Base-by-base conservation (phyloP, 2,329 filamentous ascomycete genomes). In the Hypoxylon sp. region DNA sequence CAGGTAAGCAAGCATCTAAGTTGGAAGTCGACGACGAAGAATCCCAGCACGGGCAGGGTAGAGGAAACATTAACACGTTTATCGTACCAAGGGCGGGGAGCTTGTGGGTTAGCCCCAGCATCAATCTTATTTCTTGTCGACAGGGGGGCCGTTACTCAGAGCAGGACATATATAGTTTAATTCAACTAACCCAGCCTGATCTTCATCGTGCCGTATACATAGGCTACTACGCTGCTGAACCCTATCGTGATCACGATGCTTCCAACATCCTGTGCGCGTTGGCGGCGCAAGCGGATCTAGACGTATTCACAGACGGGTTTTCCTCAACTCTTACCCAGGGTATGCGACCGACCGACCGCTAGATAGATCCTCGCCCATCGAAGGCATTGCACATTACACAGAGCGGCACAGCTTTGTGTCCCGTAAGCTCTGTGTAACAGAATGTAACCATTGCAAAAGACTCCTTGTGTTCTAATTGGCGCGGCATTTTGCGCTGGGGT, bases 341-440 rank as follows among this genome's bases (percentile, higher is more conserved):
- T 50, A 48, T 61, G 55, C 55, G 32, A 57, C 50, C 53, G 22
- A 32, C 60, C 62, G 57, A 61, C 57, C 56, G 61, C 49, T 26
- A 51, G 45, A 61, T 56, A 61, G 56, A 61, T 57, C n/a, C 46
- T 26, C 52, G n/a, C 52, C 53, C 30, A 56, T 64, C 45, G 14
- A 55, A 55, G 18, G 26, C 16, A 30, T 30, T 26, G 16, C 14
- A 28, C 53, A 65, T 62, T 57, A 60, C 61, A 65, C 62, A 56
- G 40, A 57, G 62, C 55, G 52, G 38, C 52, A 55, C 59, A 49
- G 40, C 48, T 44, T n/a, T 46, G 50, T 49, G 54, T 40, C 16
- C 24, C 49, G 45, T 57, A 30, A 61, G 46, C 42, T 54, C 30
- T 49, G 65, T 68, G 65, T 63, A 63, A 68, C 65, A 58, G 8